Base-by-base conservation (phyloP, 441 rosid species). In the Flueggea neowawraea region DNA sequence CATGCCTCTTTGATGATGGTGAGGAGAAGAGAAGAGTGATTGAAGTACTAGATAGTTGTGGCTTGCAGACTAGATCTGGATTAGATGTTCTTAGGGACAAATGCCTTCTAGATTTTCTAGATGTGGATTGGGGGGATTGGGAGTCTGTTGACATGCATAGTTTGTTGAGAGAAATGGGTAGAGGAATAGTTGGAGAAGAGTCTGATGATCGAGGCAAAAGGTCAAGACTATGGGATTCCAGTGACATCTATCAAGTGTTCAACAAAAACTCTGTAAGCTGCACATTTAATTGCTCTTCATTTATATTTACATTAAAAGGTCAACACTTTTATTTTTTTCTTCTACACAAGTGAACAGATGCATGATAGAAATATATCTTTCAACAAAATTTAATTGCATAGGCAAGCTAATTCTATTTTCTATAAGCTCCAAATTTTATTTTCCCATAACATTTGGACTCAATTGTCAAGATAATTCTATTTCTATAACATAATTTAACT, bases 81-180 rank as follows among this genome's bases (percentile, higher is more conserved):
- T 14, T 51, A 14, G 16, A 5, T n/a, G 16, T 51, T 51, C 54
- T 51, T 17, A n/a, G 2, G 16, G 54, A n/a, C 54, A 51, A 5
- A 17, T n/a, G 16, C 17, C 54, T 51, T 13, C 9, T 51, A 51
- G 17, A 17, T 6, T 6, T 2, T 22, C 28, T 2, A 22, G 1
- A 22, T 22, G n/a, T n/a, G n/a, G n/a, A n/a, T 11, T n/a, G n/a
- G n/a, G 0, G 16, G 12, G 41, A 5, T 5, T 12, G 54, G 16
- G 10, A 9, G 7, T 6, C 13, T 51, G 16, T 51, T 17, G 2
- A 2, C 8, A 32, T 64, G 48, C 78, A 70, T 39, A 67, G 65
- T 47, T 45, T 76, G 57, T 12, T 69, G 2, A 57, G 52, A 6
- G 50, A 67, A 54, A 63, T 77, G 73, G 81, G 70, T 2, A 65